Conservation (phyloP, 2,329 filamentous ascomycete genomes). For the Zarea fungicola region DNA sequence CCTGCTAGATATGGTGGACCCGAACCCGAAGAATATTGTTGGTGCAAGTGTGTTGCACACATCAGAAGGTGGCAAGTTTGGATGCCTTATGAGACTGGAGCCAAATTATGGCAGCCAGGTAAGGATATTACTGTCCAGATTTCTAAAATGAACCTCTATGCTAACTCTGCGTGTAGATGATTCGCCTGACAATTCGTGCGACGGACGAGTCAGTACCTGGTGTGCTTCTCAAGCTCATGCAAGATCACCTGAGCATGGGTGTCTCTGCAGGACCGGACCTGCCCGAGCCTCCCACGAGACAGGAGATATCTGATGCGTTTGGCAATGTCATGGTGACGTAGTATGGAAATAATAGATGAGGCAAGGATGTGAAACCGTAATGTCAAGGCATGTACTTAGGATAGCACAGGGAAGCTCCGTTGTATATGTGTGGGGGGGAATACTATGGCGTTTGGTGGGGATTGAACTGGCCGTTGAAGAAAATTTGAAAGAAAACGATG, state of each 20-base stretch:
- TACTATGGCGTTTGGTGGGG: conserved; percentile 7
- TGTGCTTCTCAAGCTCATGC: conserved; percentile 79
- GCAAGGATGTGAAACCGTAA: neutral
- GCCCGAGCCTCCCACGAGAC: conserved; percentile 36
- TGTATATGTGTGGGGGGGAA: conserved; percentile 8
- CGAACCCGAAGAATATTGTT: conserved; percentile 89
- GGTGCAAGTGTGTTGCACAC: conserved; percentile 84
- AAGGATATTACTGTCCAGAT: conserved; percentile 34
- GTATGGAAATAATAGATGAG: neutral
- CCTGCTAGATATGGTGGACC: conserved; percentile 78
- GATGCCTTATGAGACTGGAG: conserved; percentile 87
- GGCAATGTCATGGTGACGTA: conserved; percentile 49
- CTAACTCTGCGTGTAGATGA: conserved; percentile 63
- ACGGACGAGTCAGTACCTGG: conserved; percentile 86
- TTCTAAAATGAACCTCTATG: neutral
- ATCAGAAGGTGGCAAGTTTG: conserved; percentile 80
- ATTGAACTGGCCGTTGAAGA: neutral
- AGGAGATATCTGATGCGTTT: conserved; percentile 52
- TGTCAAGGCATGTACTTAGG: neutral
- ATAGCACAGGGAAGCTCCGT: neutral
- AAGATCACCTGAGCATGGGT: conserved; percentile 65
- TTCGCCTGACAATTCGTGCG: conserved; percentile 86
- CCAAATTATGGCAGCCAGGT: conserved; percentile 91
- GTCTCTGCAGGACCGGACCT: conserved; percentile 36
- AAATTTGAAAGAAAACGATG: neutral